Evolutionary conservation across 129 eudicot species (phyloP).

Genomic region (Lactuca saligna): DNA sequence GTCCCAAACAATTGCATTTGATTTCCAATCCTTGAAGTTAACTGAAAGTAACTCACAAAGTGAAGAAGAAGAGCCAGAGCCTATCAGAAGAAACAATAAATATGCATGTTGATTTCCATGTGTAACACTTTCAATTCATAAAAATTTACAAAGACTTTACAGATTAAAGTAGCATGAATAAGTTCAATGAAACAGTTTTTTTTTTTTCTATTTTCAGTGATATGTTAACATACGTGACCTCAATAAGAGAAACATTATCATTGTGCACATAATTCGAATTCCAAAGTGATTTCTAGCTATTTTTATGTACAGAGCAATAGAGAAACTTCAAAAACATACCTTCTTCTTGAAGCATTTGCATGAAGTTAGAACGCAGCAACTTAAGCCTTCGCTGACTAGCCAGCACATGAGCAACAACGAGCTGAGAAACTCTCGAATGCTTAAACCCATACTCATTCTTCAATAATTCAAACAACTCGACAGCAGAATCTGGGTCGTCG

Average conservation of each 20-base stretch:
- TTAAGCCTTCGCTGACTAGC: slow-evolving; percentile 41
- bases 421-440: slow-evolving; percentile 41
- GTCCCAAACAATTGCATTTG: slow-evolving; percentile 71
- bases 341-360: slow-evolving; percentile 49
- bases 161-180: too few relatives aligned
- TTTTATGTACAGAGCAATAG: neutral
- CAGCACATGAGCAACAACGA: slow-evolving; percentile 63
- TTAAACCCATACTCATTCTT: slow-evolving; percentile 51
- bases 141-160: too few relatives aligned
- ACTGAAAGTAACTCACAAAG: slow-evolving; percentile 59
- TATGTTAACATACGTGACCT: too few relatives aligned
- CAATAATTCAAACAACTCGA: slow-evolving; percentile 53
- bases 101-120: slow-evolving; percentile 6
- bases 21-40: slow-evolving; percentile 50
- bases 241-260: too few relatives aligned
- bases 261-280: too few relatives aligned
- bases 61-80: slow-evolving; percentile 71
- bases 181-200: too few relatives aligned
- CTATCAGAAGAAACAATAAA: slow-evolving; percentile 44
- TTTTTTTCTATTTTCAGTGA: too few relatives aligned
- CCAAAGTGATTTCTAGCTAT: neutral
- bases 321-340: slow-evolving; percentile 34
- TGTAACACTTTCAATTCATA: neutral
- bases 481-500: slow-evolving; percentile 36
- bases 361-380: slow-evolving; percentile 37